Base-by-base conservation (phyloP, 805 yeast species). In the Kodamaea neixiangensis region DNA sequence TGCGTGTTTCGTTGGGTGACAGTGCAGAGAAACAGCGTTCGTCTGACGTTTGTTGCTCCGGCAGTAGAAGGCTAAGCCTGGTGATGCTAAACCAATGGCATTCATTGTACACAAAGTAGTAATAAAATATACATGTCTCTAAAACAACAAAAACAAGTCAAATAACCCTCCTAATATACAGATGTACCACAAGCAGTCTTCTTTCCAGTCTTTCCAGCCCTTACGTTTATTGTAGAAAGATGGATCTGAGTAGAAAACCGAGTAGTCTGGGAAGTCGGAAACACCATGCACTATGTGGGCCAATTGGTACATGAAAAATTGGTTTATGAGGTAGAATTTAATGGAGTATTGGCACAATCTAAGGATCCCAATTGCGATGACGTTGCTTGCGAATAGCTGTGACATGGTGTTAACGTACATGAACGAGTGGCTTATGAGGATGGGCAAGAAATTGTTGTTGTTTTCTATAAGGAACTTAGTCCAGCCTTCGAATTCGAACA, bases 391-490 rank as follows among this genome's bases (percentile, higher is more conserved):
- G 13, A 14, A 5, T 6, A 15, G 21, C 11, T 43, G 33, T 11
- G 18, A 11, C 43, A 45, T 21, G 22, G 9, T 18, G 41, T 63
- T 65, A 7, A 68, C 57, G 18, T 57, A 57, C n/a, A 66, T 49
- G 53, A 69, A 71, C 18, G 74, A 68, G 52, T 66, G 69, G 31
- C 70, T 64, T 34, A 72, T 64, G 54, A 71, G 60, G 9, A 70
- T 58, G 1, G 75, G 74, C 43, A 71, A 57, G 47, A 58, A 66
- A 53, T 68, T 69, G 51, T 69, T 68, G 57, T 72, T 72, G 19
- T 63, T 57, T 20, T 62, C 69, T 19, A 52, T 51, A 18, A 69
- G 51, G 29, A 62, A 57, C 9, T 17, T 9, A 14, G 15, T 11
- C 44, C 25, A 21, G 4, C 37, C 37, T 17, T 13, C 18, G 18